Evolutionary conservation across 1,139 yeast genomes (phyloP).

Genomic region (Blastobotrys aristatus): DNA sequence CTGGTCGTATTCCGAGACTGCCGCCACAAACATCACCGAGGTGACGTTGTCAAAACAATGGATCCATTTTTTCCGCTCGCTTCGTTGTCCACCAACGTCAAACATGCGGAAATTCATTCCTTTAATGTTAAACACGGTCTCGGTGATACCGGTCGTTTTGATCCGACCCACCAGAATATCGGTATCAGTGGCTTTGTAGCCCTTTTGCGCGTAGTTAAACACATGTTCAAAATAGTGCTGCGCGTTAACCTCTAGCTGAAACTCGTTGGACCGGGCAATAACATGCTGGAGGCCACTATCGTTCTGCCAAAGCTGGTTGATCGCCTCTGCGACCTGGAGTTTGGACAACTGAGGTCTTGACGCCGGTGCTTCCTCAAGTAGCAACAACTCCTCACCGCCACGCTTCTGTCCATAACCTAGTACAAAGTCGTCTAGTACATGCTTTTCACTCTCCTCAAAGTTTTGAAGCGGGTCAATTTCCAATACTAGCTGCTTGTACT

Average conservation of each 20-base stretch:
- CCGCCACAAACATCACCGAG: constrained; percentile 84
- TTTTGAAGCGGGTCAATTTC: constrained; percentile 16
- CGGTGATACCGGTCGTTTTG: constrained; percentile 94
- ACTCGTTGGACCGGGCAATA: constrained; percentile 61
- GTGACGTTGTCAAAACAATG: constrained; percentile 93
- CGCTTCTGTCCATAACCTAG: constrained; percentile 9
- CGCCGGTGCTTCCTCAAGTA: constrained; percentile 1
- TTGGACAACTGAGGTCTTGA: constrained; percentile 22
- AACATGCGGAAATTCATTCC: constrained; percentile 66
- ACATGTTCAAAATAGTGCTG: constrained; percentile 71
- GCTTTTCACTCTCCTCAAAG: constrained; percentile 7
- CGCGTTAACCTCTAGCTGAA: constrained; percentile 79
- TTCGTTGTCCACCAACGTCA: constrained; percentile 97
- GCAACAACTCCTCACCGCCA: background rate
- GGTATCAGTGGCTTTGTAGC: constrained; percentile 67
- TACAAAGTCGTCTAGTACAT: constrained; percentile 10
- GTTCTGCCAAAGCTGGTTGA: constrained; percentile 56
- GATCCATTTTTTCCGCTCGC: constrained; percentile 93
- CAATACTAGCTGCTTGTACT: constrained; percentile 15
- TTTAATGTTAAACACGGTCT: constrained; percentile 66
- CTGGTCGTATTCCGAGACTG: constrained; percentile 91
- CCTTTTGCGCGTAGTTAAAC: constrained; percentile 53
- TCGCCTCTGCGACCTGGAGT: constrained; percentile 60
- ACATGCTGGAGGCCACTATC: constrained; percentile 66
- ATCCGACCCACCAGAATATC: constrained; percentile 89